phyloP scores from a whole-genome alignment of 371 early-diverging fungal genomes.

The Paraphysoderma sedebokerense region DNA sequence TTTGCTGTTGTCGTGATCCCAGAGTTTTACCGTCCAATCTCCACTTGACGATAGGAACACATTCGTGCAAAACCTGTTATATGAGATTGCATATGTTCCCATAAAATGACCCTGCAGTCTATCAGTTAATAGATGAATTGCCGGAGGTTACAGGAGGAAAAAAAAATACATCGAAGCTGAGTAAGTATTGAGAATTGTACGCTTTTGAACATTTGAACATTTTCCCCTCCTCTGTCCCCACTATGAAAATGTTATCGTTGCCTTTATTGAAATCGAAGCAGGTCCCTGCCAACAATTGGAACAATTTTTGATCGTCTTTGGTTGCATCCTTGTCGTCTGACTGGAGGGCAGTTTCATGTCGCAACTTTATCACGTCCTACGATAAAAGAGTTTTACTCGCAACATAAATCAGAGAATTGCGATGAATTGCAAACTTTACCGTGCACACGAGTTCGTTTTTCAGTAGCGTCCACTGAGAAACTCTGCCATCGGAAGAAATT shows the following conservation, averaged over 20 bases:
- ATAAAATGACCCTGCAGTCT: slow-evolving; percentile 42
- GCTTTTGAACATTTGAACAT: slow-evolving; percentile 35
- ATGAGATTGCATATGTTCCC: slow-evolving; percentile 32
- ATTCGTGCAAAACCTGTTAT: slow-evolving; percentile 26
- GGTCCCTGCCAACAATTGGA: not conserved
- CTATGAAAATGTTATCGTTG: slow-evolving; percentile 29
- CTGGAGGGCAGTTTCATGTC: not conserved
- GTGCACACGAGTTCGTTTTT: slow-evolving; percentile 31
- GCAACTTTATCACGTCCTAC: not conserved
- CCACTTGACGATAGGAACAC: slow-evolving; percentile 28
- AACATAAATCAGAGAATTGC: too few species aligned
- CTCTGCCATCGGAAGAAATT: slow-evolving; percentile 30
- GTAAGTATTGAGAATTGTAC: slow-evolving; percentile 28
- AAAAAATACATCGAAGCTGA: slow-evolving; percentile 24
- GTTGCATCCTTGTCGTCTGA: not conserved
- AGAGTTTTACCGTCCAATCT: slow-evolving; percentile 40
- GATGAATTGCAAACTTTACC: too few species aligned
- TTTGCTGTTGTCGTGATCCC: slow-evolving; percentile 27
- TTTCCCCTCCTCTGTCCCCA: slow-evolving; percentile 37
- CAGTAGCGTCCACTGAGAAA: slow-evolving; percentile 31
- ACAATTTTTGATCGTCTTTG: not conserved
- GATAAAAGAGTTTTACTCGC: too few species aligned
- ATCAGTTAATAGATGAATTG: not conserved
- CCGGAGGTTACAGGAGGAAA: not conserved
- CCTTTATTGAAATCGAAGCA: slow-evolving; percentile 33